Base-by-base conservation (phyloP, 805 yeast genomes). In the Candida manassasensis region DNA sequence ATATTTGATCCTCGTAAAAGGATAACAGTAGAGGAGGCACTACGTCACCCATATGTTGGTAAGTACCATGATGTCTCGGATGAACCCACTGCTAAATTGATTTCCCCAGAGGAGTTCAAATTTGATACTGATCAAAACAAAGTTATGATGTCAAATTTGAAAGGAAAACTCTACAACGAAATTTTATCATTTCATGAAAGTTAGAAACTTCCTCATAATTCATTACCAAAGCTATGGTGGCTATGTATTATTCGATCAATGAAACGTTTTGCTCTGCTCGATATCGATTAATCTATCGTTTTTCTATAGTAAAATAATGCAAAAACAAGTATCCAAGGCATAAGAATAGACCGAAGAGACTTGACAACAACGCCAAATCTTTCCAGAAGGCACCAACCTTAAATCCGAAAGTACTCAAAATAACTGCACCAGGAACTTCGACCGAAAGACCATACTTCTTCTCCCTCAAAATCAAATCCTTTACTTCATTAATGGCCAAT, bases 401-500 rank as follows among this genome's bases (percentile, higher is more conserved):
- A 57, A 93, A 93, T 0, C 98, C 98, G 66, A 93, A 93, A 0
- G 97, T 87, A 47, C 95, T 84, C 47, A 93, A 70, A 37, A 93
- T 93, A 2, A 95, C 94, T 2, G 98, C 97, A 8, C 98, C 98
- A 0, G 98, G 98, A 11, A 93, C 94, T 58, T 88, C 96, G 48
- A 93, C 90, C 29, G 89, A 84, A 28, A 93, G 71, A 0, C 98
- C 98, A 52, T 82, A 90, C 60, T 93, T 93, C 54, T 78, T 81
- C 55, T 93, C 98, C 43, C 77, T 78, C 48, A 93, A 69, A 10
- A 86, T 79, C 53, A 93, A 70, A 22, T 86, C 84, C 50, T 81
- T 84, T 7, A 90, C 97, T 55, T 93, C 98, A 57, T 93, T 93
- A 37, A 93, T 89, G 3, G 88, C 72, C 44, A 93, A 66, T 0